phyloP scores from a whole-genome alignment of 108 stramenopile species.

The Conticribra guillardii region DNA sequence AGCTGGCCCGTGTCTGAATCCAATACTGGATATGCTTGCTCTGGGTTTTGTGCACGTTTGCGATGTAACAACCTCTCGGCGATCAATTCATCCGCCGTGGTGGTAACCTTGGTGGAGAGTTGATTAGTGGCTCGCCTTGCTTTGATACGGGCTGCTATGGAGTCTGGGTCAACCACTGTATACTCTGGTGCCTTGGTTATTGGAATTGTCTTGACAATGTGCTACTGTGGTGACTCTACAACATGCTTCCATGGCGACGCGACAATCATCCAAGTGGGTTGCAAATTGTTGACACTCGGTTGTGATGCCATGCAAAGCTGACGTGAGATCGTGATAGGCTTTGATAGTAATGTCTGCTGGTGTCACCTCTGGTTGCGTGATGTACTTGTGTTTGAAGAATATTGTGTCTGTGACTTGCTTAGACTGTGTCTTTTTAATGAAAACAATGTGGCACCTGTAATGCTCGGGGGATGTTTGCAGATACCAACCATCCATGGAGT shows the following conservation, averaged over 20 bases:
- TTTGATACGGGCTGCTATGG: too few relatives aligned
- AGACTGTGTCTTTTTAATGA: slow-evolving; percentile 11
- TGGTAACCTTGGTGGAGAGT: not conserved
- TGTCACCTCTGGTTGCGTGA: slow-evolving; percentile 27
- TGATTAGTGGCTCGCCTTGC: too few relatives aligned
- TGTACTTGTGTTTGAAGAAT: too few relatives aligned
- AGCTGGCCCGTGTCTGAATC: slow-evolving; percentile 30
- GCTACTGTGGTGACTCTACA: not conserved
- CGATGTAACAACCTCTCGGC: slow-evolving; percentile 1
- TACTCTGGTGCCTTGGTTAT: slow-evolving; percentile 15
- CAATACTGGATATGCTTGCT: slow-evolving; percentile 6
- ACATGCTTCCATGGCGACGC: slow-evolving; percentile 5
- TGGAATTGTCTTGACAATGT: not conserved
- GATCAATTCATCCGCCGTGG: slow-evolving; percentile 10
- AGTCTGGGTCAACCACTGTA: not conserved
- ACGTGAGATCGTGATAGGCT: not conserved
- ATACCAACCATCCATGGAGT: slow-evolving; percentile 24
- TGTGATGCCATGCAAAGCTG: too few relatives aligned
- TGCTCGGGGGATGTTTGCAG: slow-evolving; percentile 22
- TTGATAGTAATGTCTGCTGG: slow-evolving; percentile 21
- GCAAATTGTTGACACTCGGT: not conserved
- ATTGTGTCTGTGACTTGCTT: too few relatives aligned
- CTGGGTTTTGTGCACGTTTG: not conserved
- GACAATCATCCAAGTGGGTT: too few relatives aligned
- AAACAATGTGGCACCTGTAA: slow-evolving; percentile 22